Conservation (phyloP, 148 eudicot species). For the Chenopodium suecicum region DNA sequence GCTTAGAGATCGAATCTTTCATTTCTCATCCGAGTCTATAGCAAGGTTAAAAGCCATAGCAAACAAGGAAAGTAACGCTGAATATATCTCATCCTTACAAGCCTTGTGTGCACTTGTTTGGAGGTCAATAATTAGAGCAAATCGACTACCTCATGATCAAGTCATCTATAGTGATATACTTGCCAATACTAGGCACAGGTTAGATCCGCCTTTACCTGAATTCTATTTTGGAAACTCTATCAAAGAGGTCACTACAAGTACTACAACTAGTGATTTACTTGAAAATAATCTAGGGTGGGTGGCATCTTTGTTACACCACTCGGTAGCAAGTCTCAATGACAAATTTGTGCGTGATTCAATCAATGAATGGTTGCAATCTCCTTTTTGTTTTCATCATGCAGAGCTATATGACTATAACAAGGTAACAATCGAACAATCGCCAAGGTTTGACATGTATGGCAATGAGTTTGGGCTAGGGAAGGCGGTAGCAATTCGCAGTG, state of each 20-base stretch:
- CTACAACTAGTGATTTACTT: constrained; percentile 4
- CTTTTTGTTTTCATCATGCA: background rate
- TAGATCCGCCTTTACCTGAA: constrained; percentile 33
- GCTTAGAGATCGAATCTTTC: constrained; percentile 26
- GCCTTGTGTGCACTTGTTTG: constrained; percentile 29
- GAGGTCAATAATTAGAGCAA: constrained; percentile 28
- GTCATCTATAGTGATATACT: background rate
- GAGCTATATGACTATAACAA: background rate
- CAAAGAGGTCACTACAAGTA: background rate
- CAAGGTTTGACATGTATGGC: constrained; percentile 31
- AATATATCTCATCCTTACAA: constrained; percentile 30
- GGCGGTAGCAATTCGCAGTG: constrained; percentile 15
- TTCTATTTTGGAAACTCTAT: constrained; percentile 28
- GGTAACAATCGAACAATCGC: constrained; percentile 16
- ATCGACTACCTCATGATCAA: constrained; percentile 1
- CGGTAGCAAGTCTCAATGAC: background rate
- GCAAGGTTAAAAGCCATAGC: constrained; percentile 30
- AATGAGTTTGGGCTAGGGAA: constrained; percentile 1
- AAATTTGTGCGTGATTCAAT: background rate
- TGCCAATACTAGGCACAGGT: constrained; percentile 19
- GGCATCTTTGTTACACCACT: constrained; percentile 5
- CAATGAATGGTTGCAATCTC: constrained; percentile 6
- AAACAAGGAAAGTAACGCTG: constrained; percentile 7
- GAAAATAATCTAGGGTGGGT: constrained; percentile 13
- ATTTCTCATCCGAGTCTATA: constrained; percentile 23